Evolutionary conservation across 2,329 filamentous ascomycete genomes (phyloP), one percentile per base, ranked within the genome.

Genomic region (Colletotrichum tofieldiae): DNA sequence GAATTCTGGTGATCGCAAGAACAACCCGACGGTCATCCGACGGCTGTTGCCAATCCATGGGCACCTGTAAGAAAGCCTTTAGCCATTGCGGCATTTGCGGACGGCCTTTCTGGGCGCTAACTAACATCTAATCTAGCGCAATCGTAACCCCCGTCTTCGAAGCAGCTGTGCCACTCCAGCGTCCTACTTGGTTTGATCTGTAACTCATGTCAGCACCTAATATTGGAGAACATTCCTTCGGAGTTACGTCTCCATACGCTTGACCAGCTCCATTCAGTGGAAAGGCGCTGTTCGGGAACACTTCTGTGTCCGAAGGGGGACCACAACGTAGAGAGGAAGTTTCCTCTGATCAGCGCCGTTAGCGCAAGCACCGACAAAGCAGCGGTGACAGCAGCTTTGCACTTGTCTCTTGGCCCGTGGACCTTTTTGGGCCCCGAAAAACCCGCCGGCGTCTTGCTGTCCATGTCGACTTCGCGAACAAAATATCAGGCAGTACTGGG

Each of bases 81-180:
- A 52, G 23, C n/a, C 68, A 55, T 60, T 37, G 20, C 49, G 20
- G 62, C 20, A 18, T 47, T 58, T 37, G 52, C 11, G n/a, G 47
- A 26, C 6, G 39, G 11, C 18, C 35, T 14, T n/a, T 23, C 39
- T 26, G 12, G 7, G 23, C 35, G 75, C 77, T 74, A 56, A 81
- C 77, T 74, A 56, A 81, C 81, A 56, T 82, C 79, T 1, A 82
- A 75, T 56, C 81, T 78, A 5, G 81, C 80, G 69, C 81, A 82
- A 47, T 82, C 77, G 37, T 79, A 79, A 8, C 71, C 58, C 16
- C 65, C 73, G 1, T 78, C 75, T 64, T 82, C 72, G 47, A 74
- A 82, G 62, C 80, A 82, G n/a, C 66, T 41, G 63, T 80, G 75
- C 80, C 80, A 82, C 18, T 71, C 73, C 20, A 82, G 67, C n/a